A percentile compares a stretch with the other conserved stretches of the same genome.
phyloP scores from a whole-genome alignment of 2,329 filamentous ascomycete genomes.

The Macrophomina pseudophaseolina region DNA sequence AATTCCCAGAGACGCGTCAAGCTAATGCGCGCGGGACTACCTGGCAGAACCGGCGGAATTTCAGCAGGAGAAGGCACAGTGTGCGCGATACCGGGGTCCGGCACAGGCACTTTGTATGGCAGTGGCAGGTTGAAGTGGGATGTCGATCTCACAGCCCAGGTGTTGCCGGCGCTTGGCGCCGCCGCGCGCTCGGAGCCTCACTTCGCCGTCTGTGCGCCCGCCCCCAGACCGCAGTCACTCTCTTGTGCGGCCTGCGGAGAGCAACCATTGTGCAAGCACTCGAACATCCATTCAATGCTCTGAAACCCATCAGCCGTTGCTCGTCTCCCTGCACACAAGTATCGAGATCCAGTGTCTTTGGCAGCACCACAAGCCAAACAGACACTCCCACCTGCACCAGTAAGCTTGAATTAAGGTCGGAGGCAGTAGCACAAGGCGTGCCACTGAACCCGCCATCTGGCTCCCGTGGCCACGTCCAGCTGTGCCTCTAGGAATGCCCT shows the following conservation, averaged over 20 bases:
- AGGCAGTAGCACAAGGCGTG: no score
- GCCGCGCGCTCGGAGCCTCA: conserved; percentile 18
- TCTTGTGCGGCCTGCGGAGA: no score
- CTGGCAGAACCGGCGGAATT: neutral
- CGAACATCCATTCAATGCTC: no score
- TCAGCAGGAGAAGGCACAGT: conserved; percentile 3
- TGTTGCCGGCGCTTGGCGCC: conserved; percentile 17
- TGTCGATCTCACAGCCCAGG: conserved; percentile 19
- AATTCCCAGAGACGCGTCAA: conserved; percentile 1
- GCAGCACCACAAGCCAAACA: neutral
- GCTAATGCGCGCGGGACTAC: conserved; percentile 4
- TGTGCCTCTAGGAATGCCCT: no score
- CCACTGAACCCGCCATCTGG: no score
- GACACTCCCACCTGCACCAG: neutral
- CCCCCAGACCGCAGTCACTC: no score
- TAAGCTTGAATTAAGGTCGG: no score
- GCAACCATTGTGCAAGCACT: no score
- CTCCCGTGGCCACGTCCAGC: no score
- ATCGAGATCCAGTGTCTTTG: no score
- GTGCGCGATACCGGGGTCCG: conserved; percentile 14
- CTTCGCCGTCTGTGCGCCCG: conserved; percentile 1
- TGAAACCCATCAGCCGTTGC: no score
- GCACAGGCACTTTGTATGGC: conserved; percentile 19
- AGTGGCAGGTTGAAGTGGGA: conserved; percentile 24
- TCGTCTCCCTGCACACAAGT: no score